A percentile compares a stretch with the other conserved stretches of the same genome.
phyloP scores from a whole-genome alignment of 139 green algal species.

The Auxenochlorella pyrenoidosa region DNA sequence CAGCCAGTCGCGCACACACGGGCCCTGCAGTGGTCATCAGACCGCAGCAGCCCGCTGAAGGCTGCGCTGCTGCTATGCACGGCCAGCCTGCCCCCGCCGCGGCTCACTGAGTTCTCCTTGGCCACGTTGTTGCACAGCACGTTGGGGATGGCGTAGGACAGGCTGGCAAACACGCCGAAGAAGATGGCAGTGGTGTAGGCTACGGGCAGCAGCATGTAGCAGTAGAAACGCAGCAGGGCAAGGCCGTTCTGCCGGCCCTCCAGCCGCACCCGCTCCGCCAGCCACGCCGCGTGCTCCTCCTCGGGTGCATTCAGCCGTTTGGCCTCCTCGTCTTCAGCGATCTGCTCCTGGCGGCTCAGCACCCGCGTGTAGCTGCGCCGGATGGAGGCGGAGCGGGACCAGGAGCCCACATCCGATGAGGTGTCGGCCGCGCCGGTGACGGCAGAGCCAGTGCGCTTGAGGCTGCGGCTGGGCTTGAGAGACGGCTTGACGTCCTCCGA shows the following conservation, averaged over 20 bases:
- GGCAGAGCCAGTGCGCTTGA: not conserved
- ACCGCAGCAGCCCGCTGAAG: too few relatives aligned
- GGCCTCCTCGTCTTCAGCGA: not conserved
- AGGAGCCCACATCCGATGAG: too few relatives aligned
- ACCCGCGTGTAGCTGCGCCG: not conserved
- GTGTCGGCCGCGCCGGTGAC: too few relatives aligned
- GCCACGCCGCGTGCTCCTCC: constrained; percentile 24
- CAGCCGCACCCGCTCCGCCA: not conserved
- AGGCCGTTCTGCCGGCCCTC: not conserved
- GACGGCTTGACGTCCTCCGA: not conserved
- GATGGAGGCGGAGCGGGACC: too few relatives aligned
- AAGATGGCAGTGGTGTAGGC: not conserved
- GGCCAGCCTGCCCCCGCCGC: not conserved
- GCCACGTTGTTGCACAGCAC: constrained; percentile 19
- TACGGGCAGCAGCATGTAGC: constrained; percentile 1
- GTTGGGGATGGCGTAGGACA: constrained; percentile 12
- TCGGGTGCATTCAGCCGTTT: not conserved
- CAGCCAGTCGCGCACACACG: too few relatives aligned
- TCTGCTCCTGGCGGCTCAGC: not conserved
- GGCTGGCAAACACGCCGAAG: not conserved
- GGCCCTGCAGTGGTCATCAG: too few relatives aligned
- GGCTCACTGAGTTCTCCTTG: constrained; percentile 28
- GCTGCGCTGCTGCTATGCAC: not conserved
- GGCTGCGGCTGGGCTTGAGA: not conserved
- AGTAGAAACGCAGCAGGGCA: not conserved